These are phyloP conservation scores for Vigna trinervia DNA, from an alignment of 306 rosid genomes.

Conservation along the genomic window DNA sequence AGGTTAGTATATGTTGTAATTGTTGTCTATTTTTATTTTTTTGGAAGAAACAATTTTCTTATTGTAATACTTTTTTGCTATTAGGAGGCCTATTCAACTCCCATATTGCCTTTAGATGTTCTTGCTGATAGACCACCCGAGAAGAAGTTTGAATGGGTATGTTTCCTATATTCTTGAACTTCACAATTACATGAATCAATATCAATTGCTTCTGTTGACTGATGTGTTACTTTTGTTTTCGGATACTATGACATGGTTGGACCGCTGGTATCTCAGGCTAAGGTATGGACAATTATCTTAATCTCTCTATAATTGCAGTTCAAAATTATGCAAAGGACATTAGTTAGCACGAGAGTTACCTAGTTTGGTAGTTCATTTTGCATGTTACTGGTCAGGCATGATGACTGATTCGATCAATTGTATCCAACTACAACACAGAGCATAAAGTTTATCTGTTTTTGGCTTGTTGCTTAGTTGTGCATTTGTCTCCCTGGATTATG, in stretches of 20 bases:
- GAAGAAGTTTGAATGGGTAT: conserved; percentile 90
- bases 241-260: conserved; percentile 51
- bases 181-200: conserved; percentile 14
- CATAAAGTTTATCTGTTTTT: not conserved
- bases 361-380: conserved; percentile 32
- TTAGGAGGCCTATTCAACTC: conserved; percentile 85
- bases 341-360: not conserved
- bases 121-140: conserved; percentile 90
- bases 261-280: conserved; percentile 61
- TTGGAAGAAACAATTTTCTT: conserved; percentile 24
- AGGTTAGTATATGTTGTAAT: conserved; percentile 56
- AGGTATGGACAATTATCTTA: conserved; percentile 62
- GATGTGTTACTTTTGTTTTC: conserved; percentile 50
- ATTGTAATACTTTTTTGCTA: conserved; percentile 29
- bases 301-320: conserved; percentile 17
- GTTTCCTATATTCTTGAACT: conserved; percentile 38
- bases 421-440: not conserved
- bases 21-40: conserved; percentile 24
- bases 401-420: conserved; percentile 23
- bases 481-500: not conserved
- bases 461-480: not conserved
- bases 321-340: conserved; percentile 31
- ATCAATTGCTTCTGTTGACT: conserved; percentile 50
- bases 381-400: conserved; percentile 27
- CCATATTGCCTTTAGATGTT: conserved; percentile 86